Percentiles rank a stretch among this genome's conserved stretches.
phyloP scores from a whole-genome alignment of 257 asterid genomes.

The Agastache rugosa region DNA sequence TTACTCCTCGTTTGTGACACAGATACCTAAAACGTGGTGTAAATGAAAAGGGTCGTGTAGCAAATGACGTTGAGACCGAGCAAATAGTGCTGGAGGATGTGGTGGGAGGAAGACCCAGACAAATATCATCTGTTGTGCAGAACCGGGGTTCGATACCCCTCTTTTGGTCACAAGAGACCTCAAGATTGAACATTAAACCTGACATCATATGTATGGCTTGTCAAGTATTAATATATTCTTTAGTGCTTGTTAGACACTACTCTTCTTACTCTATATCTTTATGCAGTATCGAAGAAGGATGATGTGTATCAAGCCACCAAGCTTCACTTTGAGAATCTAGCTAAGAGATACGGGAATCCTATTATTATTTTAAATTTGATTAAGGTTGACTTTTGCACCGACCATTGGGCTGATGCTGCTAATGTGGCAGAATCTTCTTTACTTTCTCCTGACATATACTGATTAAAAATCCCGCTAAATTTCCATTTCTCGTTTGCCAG shows the following conservation, averaged over 20 bases:
- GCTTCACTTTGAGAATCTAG: constrained; percentile 91
- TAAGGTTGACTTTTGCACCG: constrained; percentile 58
- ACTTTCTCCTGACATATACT: background rate
- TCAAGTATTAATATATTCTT: constrained; percentile 23
- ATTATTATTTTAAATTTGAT: constrained; percentile 84
- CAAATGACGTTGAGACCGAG: constrained; percentile 97
- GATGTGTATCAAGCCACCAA: constrained; percentile 76
- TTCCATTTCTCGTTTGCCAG: constrained; percentile 43
- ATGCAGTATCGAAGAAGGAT: constrained; percentile 84
- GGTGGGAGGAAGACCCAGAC: constrained; percentile 55
- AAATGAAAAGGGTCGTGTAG: constrained; percentile 93
- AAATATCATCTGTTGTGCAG: constrained; percentile 88
- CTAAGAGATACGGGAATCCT: constrained; percentile 92
- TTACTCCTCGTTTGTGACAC: constrained; percentile 33
- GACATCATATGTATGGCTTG: constrained; percentile 72
- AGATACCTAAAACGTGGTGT: constrained; percentile 94
- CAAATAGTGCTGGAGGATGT: constrained; percentile 84
- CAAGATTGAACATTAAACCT: constrained; percentile 83
- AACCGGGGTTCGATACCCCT: constrained; percentile 96
- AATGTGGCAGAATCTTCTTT: constrained; percentile 31
- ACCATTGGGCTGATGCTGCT: constrained; percentile 24
- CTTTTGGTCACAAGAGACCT: constrained; percentile 97
- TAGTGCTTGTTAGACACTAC: constrained; percentile 22
- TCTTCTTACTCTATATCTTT: constrained; percentile 35
- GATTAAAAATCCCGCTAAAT: background rate